Evolutionary conservation across 2,329 filamentous ascomycete genomes (phyloP).

Genomic region (Aaosphaeria pasadenensis): DNA sequence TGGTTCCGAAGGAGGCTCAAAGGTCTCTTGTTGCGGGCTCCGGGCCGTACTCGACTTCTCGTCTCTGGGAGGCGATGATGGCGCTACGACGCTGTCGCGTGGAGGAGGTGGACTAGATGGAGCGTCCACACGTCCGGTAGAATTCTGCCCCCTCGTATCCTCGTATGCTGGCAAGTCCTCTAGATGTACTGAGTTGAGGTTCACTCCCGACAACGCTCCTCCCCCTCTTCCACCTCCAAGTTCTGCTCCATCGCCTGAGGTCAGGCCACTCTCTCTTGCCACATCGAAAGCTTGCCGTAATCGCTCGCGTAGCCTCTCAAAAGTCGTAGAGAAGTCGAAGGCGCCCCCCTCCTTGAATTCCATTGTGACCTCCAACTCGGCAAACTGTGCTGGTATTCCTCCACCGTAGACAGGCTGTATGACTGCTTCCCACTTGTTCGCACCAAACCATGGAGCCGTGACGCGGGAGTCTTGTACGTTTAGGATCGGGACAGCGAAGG

Average conservation of each 20-base stretch:
- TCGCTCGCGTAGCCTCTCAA: constrained; percentile 80
- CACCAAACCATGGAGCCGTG: constrained; percentile 85
- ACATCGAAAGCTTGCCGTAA: constrained; percentile 77
- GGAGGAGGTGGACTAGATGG: constrained; percentile 17
- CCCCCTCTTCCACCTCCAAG: constrained; percentile 30
- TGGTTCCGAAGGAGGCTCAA: constrained; percentile 65
- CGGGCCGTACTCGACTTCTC: constrained; percentile 29
- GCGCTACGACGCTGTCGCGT: constrained; percentile 12
- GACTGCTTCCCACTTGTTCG: constrained; percentile 82
- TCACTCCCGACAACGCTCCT: constrained; percentile 47
- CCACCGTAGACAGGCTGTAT: constrained; percentile 81
- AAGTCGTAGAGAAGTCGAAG: constrained; percentile 81
- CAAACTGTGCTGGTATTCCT: constrained; percentile 71
- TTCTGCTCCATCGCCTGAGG: constrained; percentile 41
- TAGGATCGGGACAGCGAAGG: constrained; percentile 84
- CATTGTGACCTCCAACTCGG: constrained; percentile 75
- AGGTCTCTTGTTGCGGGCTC: constrained; percentile 30
- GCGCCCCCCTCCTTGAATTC: constrained; percentile 96
- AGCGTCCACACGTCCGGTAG: constrained; percentile 27
- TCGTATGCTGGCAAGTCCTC: constrained; percentile 90
- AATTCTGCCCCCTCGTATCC: constrained; percentile 47
- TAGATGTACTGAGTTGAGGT: constrained; percentile 66
- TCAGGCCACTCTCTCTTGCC: constrained; percentile 60
- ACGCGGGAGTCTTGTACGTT: constrained; percentile 85
- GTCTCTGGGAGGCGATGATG: constrained; percentile 14